Evolutionary conservation across 2,329 filamentous ascomycete genomes (phyloP).

Genomic region (Scopulariopsis brevicaulis): DNA sequence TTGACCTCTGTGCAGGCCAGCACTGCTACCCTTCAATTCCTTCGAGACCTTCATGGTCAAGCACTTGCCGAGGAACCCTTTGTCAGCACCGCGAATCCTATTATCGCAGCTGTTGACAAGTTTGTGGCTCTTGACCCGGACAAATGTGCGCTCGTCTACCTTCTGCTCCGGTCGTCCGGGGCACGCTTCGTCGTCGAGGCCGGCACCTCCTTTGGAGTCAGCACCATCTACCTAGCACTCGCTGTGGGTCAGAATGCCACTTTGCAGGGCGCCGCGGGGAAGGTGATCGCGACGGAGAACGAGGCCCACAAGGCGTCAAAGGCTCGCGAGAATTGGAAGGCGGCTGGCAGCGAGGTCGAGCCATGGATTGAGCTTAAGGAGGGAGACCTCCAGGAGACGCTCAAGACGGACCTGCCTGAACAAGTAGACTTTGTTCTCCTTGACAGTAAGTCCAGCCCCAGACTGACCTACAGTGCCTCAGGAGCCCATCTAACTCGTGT

Average conservation of each 20-base stretch:
- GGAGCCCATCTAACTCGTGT: not conserved
- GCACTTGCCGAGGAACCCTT: too few species aligned
- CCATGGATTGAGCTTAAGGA: constrained; percentile 41
- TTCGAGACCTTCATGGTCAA: too few species aligned
- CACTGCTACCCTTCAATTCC: too few species aligned
- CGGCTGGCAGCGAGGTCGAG: constrained; percentile 34
- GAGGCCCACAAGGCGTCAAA: constrained; percentile 38
- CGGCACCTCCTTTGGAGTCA: constrained; percentile 50
- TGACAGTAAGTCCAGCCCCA: constrained; percentile 48
- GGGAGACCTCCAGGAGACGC: constrained; percentile 44
- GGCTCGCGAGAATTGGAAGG: constrained; percentile 41
- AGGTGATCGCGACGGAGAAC: constrained; percentile 49
- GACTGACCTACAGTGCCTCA: not conserved
- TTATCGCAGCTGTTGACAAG: too few species aligned
- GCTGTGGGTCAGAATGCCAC: constrained; percentile 37
- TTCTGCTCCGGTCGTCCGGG: constrained; percentile 33
- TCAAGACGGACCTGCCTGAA: constrained; percentile 25
- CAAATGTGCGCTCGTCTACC: constrained; percentile 45
- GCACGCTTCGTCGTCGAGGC: constrained; percentile 45
- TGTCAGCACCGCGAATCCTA: too few species aligned
- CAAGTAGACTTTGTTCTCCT: constrained; percentile 45
- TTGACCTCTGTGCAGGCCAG: too few species aligned
- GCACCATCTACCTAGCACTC: constrained; percentile 50
- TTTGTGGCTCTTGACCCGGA: constrained; percentile 13
- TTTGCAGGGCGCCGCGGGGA: constrained; percentile 17